phyloP scores from a whole-genome alignment of 2,329 filamentous ascomycete genomes.

The Fusarium sp. region DNA sequence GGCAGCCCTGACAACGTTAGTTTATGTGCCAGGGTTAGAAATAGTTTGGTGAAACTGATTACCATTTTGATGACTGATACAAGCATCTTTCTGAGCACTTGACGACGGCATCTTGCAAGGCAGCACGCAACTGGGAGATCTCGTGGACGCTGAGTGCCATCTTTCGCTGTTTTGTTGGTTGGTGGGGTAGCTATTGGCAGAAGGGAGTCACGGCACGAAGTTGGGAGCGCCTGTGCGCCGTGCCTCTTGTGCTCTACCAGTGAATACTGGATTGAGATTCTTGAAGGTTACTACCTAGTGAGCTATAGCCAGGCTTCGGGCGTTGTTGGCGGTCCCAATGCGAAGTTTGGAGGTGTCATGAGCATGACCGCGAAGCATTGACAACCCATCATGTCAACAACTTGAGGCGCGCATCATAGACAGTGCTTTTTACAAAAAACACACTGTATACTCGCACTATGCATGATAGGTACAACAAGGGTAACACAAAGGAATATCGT shows the following conservation, averaged over 20 bases:
- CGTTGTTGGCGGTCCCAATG: not conserved
- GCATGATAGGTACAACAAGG: not conserved
- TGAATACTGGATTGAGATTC: not conserved
- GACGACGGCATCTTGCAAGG: slow-evolving; percentile 85
- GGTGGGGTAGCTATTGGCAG: slow-evolving; percentile 24
- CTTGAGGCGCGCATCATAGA: not conserved
- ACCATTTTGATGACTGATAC: slow-evolving; percentile 98
- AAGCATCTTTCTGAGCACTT: slow-evolving; percentile 95
- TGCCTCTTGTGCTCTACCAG: not conserved
- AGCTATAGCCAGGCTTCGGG: not conserved
- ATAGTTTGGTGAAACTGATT: slow-evolving; percentile 15
- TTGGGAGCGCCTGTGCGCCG: slow-evolving; percentile 4
- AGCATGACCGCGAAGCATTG: slow-evolving; percentile 16
- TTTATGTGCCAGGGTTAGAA: not conserved
- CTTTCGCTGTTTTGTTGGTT: slow-evolving; percentile 28
- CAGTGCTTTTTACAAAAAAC: accelerated
- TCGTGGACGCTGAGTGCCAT: slow-evolving; percentile 68
- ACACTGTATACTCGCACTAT: slow-evolving; percentile 16
- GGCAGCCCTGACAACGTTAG: slow-evolving; percentile 75
- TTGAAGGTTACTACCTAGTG: not conserved
- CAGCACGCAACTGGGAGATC: slow-evolving; percentile 72
- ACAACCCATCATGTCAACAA: slow-evolving; percentile 28
- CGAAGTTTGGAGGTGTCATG: slow-evolving; percentile 22
- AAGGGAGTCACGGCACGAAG: not conserved
- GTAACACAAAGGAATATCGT: not conserved